Base-by-base conservation (phyloP, 352 stramenopile genomes). In the Globisporangium solare region DNA sequence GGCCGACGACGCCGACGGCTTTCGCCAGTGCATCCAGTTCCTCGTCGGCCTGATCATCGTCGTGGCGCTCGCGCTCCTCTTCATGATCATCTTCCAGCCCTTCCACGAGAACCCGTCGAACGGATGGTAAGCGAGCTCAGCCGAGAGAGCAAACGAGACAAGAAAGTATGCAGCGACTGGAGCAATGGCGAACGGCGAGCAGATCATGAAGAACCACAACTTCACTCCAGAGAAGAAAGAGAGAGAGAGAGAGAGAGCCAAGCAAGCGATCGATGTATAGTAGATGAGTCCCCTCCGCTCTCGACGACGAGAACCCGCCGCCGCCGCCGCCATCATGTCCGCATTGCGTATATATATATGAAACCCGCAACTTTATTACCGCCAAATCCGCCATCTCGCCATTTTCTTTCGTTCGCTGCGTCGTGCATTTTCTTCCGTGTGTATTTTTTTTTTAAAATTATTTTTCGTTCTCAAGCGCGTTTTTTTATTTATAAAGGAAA, bases 1-100 rank as follows among this genome's bases (percentile, higher is more conserved):
- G 1, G 60, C 64, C 0, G 58, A 52, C 11, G 76, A 87, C 40
- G 60, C 64, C 0, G 74, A 86, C 53, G 79, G 79, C 17, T 86
- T 86, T 37, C 80, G 79, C 58, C 68, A 79, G 62, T 89, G 79
- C 61, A 76, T 89, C 56, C 79, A 87, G 63, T 85, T 88, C 54
- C 67, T 89, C 14, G 74, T 89, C 51, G 76, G 72, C 17, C 73
- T 89, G n/a, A 81, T 89, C 52, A 61, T 89, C 31, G 70, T 87
- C 40, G 78, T 89, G 51, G 76, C 76, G 22, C 68, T 82, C 49
- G 72, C 70, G 58, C 71, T 89, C 12, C 77, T 89, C 27, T 60
- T 89, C 51, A 68, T 89, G 43, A 84, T 89, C 60, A 81, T 89
- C 46, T 78, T 89, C 66, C 67, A 87, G 56, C 74, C 74, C 8